phyloP scores from a whole-genome alignment of 2,329 filamentous ascomycete species.

The Xylariaceae sp. region DNA sequence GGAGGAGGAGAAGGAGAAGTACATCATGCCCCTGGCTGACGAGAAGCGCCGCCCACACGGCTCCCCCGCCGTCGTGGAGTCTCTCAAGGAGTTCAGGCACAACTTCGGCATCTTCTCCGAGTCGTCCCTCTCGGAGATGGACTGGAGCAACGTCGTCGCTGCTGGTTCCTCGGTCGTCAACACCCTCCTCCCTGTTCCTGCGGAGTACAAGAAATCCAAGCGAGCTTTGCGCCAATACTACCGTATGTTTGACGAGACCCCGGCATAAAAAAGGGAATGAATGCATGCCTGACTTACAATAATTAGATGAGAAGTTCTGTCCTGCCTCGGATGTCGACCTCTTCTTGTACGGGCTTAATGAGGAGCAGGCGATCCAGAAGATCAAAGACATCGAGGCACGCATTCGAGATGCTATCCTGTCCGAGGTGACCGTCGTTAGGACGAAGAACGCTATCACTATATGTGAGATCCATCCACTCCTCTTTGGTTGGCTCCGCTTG shows the following conservation, averaged over 20 bases:
- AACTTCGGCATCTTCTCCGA: conserved; percentile 83
- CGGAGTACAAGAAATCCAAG: conserved; percentile 57
- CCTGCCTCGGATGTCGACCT: conserved; percentile 84
- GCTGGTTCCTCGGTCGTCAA: conserved; percentile 79
- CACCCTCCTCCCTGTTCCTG: conserved; percentile 65
- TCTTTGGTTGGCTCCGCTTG: not conserved
- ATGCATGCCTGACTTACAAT: conserved; percentile 3
- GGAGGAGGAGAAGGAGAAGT: conserved; percentile 55
- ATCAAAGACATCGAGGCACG: conserved; percentile 73
- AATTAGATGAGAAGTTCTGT: conserved; percentile 25
- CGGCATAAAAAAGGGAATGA: too few species aligned
- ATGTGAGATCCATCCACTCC: conserved; percentile 27
- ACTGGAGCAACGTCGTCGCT: conserved; percentile 78
- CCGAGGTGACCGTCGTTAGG: conserved; percentile 77
- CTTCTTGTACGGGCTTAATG: conserved; percentile 74
- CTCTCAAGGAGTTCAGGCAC: conserved; percentile 64
- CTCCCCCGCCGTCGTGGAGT: conserved; percentile 61
- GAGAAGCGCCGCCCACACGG: conserved; percentile 57
- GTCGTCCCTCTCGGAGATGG: conserved; percentile 65
- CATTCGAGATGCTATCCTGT: conserved; percentile 71
- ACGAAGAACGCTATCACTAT: conserved; percentile 88
- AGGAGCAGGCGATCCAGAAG: conserved; percentile 74
- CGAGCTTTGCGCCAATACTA: conserved; percentile 66
- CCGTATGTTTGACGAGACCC: conserved; percentile 66
- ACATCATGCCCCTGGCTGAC: conserved; percentile 62